Conservation (phyloP, 164 flowering plant species). For the Chimonanthus salicifolius region DNA sequence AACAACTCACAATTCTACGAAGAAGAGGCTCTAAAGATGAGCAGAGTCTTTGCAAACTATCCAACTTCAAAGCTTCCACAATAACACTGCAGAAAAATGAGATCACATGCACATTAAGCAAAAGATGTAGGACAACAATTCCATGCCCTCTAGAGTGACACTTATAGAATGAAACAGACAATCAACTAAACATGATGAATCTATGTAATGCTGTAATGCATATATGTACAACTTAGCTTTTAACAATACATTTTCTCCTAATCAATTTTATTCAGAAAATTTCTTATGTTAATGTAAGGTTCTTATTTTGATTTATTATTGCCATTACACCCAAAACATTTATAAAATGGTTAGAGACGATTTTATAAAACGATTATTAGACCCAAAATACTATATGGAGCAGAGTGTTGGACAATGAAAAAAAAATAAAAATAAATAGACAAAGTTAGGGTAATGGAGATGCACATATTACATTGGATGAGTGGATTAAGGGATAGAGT, state of each 20-base stretch:
- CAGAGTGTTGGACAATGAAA: background rate
- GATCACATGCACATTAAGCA: background rate
- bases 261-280: background rate
- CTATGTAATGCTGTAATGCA: background rate
- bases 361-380: no score
- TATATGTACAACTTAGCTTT: background rate
- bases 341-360: background rate
- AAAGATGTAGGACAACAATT: background rate
- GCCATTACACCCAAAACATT: background rate
- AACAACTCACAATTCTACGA: conserved; percentile 48
- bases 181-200: background rate
- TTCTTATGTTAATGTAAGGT: no score
- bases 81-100: conserved; percentile 33
- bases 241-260: background rate
- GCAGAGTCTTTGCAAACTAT: conserved; percentile 50
- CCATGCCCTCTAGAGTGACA: background rate
- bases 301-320: background rate
- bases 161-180: background rate
- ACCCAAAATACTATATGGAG: background rate
- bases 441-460: no score
- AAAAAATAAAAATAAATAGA: no score
- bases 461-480: no score
- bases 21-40: conserved; percentile 57
- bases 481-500: no score
- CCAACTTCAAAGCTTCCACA: conserved; percentile 56